A percentile compares a stretch with the other conserved stretches of the same genome.
Evolutionary conservation across 2,329 filamentous ascomycete genomes (phyloP).

Genomic region (Plectosphaerella sp.): DNA sequence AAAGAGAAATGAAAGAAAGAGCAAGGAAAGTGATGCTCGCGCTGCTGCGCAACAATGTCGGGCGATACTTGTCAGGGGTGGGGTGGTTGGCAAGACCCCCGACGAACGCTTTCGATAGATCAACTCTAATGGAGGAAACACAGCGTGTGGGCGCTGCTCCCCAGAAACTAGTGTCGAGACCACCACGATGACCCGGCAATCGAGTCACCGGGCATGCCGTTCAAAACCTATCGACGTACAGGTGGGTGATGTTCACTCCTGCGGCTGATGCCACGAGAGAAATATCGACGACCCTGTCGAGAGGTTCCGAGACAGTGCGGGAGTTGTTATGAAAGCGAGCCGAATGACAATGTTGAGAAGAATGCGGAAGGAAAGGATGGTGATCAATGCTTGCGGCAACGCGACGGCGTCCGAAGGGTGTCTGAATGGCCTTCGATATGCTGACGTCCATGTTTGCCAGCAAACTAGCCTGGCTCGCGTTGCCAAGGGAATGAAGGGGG

Average conservation of each 20-base stretch:
- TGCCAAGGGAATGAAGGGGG: not conserved
- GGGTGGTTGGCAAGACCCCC: not conserved
- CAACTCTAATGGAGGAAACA: not conserved
- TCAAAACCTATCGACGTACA: conserved; percentile 15
- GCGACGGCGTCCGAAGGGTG: not conserved
- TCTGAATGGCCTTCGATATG: not conserved
- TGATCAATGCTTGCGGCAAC: conserved; percentile 31
- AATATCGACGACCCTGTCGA: not conserved
- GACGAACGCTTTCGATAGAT: conserved; percentile 27
- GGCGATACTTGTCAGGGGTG: not conserved
- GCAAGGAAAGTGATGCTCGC: conserved; percentile 6
- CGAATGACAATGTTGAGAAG: conserved; percentile 37
- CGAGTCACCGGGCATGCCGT: conserved; percentile 34
- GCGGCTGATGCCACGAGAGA: not conserved
- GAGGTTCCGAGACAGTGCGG: conserved; percentile 27
- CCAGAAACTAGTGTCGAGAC: conserved; percentile 5
- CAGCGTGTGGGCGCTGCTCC: not conserved
- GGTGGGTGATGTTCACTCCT: not conserved
- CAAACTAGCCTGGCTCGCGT: not conserved
- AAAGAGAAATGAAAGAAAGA: conserved; percentile 15
- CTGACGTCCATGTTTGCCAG: not conserved
- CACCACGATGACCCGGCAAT: conserved; percentile 21
- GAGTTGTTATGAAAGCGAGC: conserved; percentile 17
- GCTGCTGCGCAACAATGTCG: conserved; percentile 19
- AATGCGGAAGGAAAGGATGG: conserved; percentile 24